These are phyloP conservation scores for Coemansia brasiliensis DNA, from an alignment of 192 early-diverging fungal genomes.

Conservation along the genomic window DNA sequence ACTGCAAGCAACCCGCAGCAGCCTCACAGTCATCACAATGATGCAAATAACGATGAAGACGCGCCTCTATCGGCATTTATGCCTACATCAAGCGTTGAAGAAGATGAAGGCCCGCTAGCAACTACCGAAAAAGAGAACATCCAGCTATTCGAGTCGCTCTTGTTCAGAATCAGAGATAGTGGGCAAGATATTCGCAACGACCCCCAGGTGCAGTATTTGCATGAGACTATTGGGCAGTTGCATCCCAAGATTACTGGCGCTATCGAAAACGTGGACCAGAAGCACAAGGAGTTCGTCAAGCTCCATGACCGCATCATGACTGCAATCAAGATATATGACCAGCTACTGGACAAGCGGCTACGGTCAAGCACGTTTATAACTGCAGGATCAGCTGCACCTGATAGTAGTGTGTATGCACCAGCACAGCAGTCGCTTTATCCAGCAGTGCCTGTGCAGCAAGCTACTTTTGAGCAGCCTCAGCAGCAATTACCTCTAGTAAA, in stretches of 20 bases:
- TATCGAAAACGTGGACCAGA: slow-evolving; percentile 72
- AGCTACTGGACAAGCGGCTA: slow-evolving; percentile 76
- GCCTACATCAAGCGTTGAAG: slow-evolving; percentile 26
- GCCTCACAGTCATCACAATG: slow-evolving; percentile 1
- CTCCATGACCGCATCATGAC: slow-evolving; percentile 80
- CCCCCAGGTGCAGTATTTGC: slow-evolving; percentile 77
- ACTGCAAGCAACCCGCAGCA: slow-evolving; percentile 4
- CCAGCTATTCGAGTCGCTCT: slow-evolving; percentile 81
- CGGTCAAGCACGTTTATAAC: slow-evolving; percentile 43
- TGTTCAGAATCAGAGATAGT: slow-evolving; percentile 76
- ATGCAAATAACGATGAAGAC: slow-evolving; percentile 9
- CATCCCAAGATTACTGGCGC: slow-evolving; percentile 79
- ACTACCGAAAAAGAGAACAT: slow-evolving; percentile 85
- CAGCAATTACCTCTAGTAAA: slow-evolving; percentile 22
- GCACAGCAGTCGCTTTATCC: slow-evolving; percentile 46
- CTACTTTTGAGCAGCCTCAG: slow-evolving; percentile 30
- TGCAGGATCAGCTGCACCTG: slow-evolving; percentile 13
- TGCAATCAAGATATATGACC: slow-evolving; percentile 85
- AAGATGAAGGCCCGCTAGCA: slow-evolving; percentile 63
- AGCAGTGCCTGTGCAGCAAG: slow-evolving; percentile 23
- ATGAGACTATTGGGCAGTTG: slow-evolving; percentile 82
- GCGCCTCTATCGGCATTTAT: slow-evolving; percentile 34
- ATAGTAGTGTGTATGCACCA: slow-evolving; percentile 14
- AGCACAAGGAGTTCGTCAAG: slow-evolving; percentile 77
- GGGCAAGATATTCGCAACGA: slow-evolving; percentile 77